Base-by-base conservation (phyloP, 371 early-diverging fungal genomes). In the Mucor indicus region DNA sequence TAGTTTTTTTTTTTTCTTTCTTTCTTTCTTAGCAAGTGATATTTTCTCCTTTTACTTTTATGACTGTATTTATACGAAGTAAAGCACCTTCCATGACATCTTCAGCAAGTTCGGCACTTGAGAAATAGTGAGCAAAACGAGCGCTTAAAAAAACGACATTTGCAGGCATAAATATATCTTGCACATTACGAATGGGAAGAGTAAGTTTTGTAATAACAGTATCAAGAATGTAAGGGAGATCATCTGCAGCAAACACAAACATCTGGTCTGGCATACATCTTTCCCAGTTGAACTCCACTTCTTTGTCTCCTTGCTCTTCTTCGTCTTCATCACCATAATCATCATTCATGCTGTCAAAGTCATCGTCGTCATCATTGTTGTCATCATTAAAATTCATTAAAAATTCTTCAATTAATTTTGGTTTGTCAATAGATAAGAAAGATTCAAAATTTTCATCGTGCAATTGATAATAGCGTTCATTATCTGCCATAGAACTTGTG, bases 141-240 rank as follows among this genome's bases (percentile, higher is more conserved):
- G 93, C 89, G 29, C 87, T 84, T 25, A 96, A 71, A 59, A 94
- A 93, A 11, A 95, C 63, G 30, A 94, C 83, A 63, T 90, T 91
- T 10, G 95, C 93, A 5, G 94, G 83, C 3, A 89, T 73, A 29
- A 86, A 84, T 33, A 78, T 79, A 24, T 85, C 78, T 32, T 79
- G 72, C 10, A 38, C 40, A 25, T 51, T 47, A 22, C 67, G 55
- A 4, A 68, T 47, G 2, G 87, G 86, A 2, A 67, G 19, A 22
- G 71, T 76, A 40, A 88, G 75, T 20, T 75, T 69, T 24, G 71
- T 72, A 46, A 92, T 78, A 11, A 87, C 76, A 1, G 85, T 81
- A 39, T 86, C 72, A 27, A 58, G 44, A 23, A 58, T 58, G 24
- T 53, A 48, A 43, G 47, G 29, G 10, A 57, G 43, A 46, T 51